Percentiles rank a stretch among this genome's conserved stretches.
Evolutionary conservation across 2,329 filamentous ascomycete species (phyloP).

Genomic region (Neonectria ditissima): DNA sequence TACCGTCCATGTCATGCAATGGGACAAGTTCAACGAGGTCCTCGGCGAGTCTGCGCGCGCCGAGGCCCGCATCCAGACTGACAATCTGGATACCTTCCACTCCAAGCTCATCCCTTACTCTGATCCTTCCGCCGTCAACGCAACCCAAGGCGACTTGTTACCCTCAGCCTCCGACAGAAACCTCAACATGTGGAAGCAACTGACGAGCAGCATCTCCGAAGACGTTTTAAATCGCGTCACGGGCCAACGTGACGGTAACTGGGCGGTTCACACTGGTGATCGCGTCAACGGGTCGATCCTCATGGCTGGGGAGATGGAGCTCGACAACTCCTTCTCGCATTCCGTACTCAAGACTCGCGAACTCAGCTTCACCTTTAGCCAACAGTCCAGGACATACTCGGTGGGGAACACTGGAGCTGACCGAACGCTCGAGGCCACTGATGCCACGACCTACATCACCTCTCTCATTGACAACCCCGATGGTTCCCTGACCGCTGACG

Average conservation of each 20-base stretch:
- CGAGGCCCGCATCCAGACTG: slow-evolving; percentile 60
- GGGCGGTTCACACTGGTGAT: slow-evolving; percentile 67
- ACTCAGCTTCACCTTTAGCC: slow-evolving; percentile 62
- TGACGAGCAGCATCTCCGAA: slow-evolving; percentile 62
- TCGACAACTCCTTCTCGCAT: slow-evolving; percentile 54
- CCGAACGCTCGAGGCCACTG: slow-evolving; percentile 58
- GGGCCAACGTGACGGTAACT: slow-evolving; percentile 55
- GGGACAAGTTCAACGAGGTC: slow-evolving; percentile 68
- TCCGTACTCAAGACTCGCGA: slow-evolving; percentile 52
- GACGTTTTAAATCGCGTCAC: slow-evolving; percentile 61
- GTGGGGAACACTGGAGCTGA: slow-evolving; percentile 51
- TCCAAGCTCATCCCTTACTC: slow-evolving; percentile 59
- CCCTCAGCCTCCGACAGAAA: slow-evolving; percentile 39
- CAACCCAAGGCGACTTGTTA: slow-evolving; percentile 32
- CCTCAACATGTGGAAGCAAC: slow-evolving; percentile 61
- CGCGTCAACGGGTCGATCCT: slow-evolving; percentile 58
- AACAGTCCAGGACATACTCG: slow-evolving; percentile 57
- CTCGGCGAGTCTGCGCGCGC: slow-evolving; percentile 60
- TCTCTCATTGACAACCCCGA: slow-evolving; percentile 51
- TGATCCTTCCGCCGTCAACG: slow-evolving; percentile 48
- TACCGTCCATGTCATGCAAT: slow-evolving; percentile 61
- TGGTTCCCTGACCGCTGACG: slow-evolving; percentile 48
- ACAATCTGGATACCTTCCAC: slow-evolving; percentile 54
- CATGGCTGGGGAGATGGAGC: slow-evolving; percentile 54
- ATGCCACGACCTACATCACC: slow-evolving; percentile 62